These are phyloP conservation scores for Trichoderma sp. DNA, from an alignment of 2,329 filamentous ascomycete species.

Conservation along the genomic window DNA sequence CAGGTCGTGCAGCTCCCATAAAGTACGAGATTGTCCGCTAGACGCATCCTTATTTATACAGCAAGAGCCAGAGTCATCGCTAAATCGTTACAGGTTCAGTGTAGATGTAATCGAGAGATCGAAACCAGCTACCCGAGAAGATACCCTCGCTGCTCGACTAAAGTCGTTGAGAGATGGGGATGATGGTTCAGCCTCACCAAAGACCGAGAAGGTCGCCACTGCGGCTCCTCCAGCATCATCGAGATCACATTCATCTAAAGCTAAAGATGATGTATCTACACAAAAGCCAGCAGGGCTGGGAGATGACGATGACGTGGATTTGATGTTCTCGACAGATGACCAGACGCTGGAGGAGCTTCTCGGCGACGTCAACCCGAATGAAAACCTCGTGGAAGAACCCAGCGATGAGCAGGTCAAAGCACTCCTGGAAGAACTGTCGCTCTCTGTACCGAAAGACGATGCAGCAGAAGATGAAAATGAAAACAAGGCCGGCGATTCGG, in stretches of 20 bases:
- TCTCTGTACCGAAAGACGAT: slow-evolving; percentile 31
- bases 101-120: slow-evolving; percentile 42
- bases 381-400: slow-evolving; percentile 25
- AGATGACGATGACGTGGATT: slow-evolving; percentile 37
- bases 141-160: slow-evolving; percentile 50
- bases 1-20: slow-evolving; percentile 34
- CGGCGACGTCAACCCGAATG: slow-evolving; percentile 39
- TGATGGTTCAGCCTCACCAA: slow-evolving; percentile 27
- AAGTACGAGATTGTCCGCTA: slow-evolving; percentile 35
- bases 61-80: background rate
- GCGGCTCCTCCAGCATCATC: background rate
- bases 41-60: background rate
- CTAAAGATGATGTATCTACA: background rate
- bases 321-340: slow-evolving; percentile 48
- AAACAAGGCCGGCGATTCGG: slow-evolving; percentile 27
- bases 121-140: slow-evolving; percentile 45
- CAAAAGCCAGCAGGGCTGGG: background rate
- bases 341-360: slow-evolving; percentile 52
- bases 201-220: background rate
- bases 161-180: slow-evolving; percentile 47
- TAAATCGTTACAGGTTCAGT: slow-evolving; percentile 25
- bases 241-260: background rate
- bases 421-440: slow-evolving; percentile 37
- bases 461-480: background rate
- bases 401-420: slow-evolving; percentile 35